A percentile compares a stretch with the other conserved stretches of the same genome.
phyloP scores from a whole-genome alignment of 1,139 yeast genomes.

The Citeromyces siamensis region DNA sequence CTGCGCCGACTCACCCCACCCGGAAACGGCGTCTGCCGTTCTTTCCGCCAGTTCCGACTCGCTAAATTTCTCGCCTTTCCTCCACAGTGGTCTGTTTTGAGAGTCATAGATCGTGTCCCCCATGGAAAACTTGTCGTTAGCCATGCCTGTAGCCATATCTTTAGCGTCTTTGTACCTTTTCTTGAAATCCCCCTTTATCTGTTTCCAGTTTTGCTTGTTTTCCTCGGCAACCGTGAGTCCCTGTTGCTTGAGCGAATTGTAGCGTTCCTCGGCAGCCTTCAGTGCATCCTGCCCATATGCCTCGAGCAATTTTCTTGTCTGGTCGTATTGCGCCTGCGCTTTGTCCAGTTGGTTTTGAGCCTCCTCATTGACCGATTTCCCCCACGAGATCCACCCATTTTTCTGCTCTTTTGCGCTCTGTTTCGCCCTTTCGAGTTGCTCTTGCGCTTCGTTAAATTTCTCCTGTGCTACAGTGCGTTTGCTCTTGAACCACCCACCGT shows the following conservation, averaged over 20 bases:
- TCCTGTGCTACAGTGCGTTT: conserved; percentile 17
- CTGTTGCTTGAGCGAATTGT: neutral
- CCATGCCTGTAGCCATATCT: neutral
- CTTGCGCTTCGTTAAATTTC: conserved; percentile 17
- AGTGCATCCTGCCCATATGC: neutral
- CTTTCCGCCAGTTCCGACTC: conserved; percentile 17
- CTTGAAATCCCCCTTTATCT: neutral
- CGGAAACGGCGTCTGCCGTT: conserved; percentile 22
- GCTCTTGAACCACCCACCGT: conserved; percentile 13
- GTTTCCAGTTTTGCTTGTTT: neutral
- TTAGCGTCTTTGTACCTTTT: neutral
- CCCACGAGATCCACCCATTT: conserved; percentile 20
- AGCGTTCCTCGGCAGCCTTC: neutral
- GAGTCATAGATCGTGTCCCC: neutral
- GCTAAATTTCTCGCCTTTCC: conserved; percentile 3
- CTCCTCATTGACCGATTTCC: conserved; percentile 13
- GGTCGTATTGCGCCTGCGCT: neutral
- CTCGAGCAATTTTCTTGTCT: neutral
- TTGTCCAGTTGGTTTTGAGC: conserved; percentile 8
- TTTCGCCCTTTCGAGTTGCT: conserved; percentile 17
- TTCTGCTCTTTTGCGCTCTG: conserved; percentile 20
- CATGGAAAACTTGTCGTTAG: conserved; percentile 1
- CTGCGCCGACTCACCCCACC: conserved; percentile 32
- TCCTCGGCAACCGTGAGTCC: neutral
- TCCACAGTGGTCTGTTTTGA: neutral